These are phyloP conservation scores for Jatropha multifida DNA, from an alignment of 441 rosid species.

Conservation along the genomic window DNA sequence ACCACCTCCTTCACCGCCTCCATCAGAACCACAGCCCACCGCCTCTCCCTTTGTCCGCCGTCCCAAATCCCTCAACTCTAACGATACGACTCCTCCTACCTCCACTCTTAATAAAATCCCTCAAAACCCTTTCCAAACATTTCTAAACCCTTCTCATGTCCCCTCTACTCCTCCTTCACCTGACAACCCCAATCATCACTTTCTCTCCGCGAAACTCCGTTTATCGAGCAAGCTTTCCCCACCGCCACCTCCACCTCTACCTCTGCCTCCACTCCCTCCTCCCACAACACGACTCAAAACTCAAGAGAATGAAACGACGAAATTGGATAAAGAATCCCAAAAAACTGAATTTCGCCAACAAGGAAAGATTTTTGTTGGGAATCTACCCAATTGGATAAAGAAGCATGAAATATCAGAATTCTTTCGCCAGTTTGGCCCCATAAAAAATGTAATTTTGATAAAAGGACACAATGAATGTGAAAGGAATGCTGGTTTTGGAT, in stretches of 20 bases:
- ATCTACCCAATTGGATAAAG: conserved; percentile 83
- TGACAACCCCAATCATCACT: conserved; percentile 13
- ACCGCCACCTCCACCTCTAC: conserved; percentile 51
- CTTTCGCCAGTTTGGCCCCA: conserved; percentile 88
- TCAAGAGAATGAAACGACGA: conserved; percentile 32
- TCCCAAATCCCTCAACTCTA: conserved; percentile 42
- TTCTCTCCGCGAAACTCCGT: conserved; percentile 69
- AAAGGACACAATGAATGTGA: conserved; percentile 62
- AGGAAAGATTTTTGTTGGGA: conserved; percentile 87
- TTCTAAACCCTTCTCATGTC: conserved; percentile 24
- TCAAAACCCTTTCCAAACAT: conserved; percentile 58
- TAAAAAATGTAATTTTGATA: conserved; percentile 63
- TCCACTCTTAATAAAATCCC: conserved; percentile 26
- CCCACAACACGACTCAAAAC: conserved; percentile 21
- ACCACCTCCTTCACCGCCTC: conserved; percentile 19
- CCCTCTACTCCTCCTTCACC: conserved; percentile 22
- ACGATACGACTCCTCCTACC: conserved; percentile 23
- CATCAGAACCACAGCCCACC: conserved; percentile 25
- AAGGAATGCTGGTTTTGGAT: conserved; percentile 89
- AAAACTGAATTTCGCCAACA: conserved; percentile 52
- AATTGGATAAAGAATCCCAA: conserved; percentile 29
- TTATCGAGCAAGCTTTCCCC: conserved; percentile 77
- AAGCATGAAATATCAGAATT: conserved; percentile 66
- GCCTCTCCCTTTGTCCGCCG: conserved; percentile 44
- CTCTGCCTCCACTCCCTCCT: conserved; percentile 21